A percentile compares a stretch with the other conserved stretches of the same genome.
Evolutionary conservation across 2,329 filamentous ascomycete species (phyloP).

Genomic region (Setomelanomma holmii): DNA sequence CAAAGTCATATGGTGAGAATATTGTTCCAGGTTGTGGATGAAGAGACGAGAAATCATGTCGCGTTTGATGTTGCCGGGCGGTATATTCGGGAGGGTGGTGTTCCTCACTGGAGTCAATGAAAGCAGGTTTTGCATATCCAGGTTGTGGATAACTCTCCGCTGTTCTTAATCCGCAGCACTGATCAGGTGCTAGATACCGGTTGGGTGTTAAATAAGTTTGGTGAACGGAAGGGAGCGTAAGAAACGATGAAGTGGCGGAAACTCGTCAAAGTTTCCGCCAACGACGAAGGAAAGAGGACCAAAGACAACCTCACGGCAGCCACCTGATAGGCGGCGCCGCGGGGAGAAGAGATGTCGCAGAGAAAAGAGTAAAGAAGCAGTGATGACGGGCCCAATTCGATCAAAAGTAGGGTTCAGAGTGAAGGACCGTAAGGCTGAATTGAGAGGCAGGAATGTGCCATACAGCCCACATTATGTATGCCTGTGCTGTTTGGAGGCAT

Average conservation of each 20-base stretch:
- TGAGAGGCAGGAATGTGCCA: not conserved
- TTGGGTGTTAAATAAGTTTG: too few species aligned
- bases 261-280: not conserved
- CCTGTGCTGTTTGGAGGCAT: not conserved
- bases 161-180: not conserved
- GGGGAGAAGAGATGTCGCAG: not conserved
- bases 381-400: too few species aligned
- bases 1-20: not conserved
- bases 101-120: not conserved
- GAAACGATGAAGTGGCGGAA: not conserved
- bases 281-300: not conserved
- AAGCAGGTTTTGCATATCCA: not conserved
- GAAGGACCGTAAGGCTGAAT: not conserved
- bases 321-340: not conserved
- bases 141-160: not conserved
- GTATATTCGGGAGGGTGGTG: not conserved
- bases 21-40: not conserved
- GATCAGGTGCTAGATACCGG: not conserved
- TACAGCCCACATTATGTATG: not conserved
- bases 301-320: not conserved
- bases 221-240: not conserved
- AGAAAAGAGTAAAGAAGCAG: too few species aligned
- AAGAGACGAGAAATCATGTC: not conserved
- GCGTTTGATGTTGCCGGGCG: not conserved
- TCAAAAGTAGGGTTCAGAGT: too few species aligned